phyloP scores from a whole-genome alignment of 2,329 filamentous ascomycete species.

The Ophiostoma australiae region DNA sequence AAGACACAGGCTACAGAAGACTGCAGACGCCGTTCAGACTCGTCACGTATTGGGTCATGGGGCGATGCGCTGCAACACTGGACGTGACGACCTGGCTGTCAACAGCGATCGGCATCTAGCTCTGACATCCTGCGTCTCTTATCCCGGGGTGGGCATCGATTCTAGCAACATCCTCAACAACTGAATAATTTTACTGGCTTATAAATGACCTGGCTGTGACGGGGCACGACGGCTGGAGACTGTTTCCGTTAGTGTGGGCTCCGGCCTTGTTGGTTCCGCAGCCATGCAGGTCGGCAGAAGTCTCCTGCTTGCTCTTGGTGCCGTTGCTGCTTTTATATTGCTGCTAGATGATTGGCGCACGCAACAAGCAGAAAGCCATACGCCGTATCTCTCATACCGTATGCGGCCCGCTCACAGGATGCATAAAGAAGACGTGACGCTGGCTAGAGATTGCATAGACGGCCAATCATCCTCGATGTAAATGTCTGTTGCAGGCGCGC shows the following conservation, averaged over 20 bases:
- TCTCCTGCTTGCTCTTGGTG: too few species aligned
- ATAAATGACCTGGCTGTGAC: neutral
- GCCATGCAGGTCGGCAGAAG: constrained; percentile 1
- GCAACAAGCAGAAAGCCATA: neutral
- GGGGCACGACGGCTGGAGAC: neutral
- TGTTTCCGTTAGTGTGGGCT: neutral
- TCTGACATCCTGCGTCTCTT: neutral
- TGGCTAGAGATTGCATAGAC: neutral
- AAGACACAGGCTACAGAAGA: neutral
- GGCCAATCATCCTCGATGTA: neutral
- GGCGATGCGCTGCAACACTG: constrained; percentile 7
- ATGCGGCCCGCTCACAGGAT: neutral
- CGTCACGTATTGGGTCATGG: constrained; percentile 15
- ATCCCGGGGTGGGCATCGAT: neutral
- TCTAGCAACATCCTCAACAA: neutral
- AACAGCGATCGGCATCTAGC: neutral
- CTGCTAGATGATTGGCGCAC: neutral
- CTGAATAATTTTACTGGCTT: neutral
- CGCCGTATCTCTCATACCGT: constrained; percentile 1
- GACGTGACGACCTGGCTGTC: neutral
- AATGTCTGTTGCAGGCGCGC: neutral
- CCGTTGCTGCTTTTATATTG: neutral
- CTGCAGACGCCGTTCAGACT: neutral
- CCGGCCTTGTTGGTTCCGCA: neutral
- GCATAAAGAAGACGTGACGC: neutral